Evolutionary conservation across 768 basidiomycete species (phyloP).

Genomic region (Megacollybia marginata): DNA sequence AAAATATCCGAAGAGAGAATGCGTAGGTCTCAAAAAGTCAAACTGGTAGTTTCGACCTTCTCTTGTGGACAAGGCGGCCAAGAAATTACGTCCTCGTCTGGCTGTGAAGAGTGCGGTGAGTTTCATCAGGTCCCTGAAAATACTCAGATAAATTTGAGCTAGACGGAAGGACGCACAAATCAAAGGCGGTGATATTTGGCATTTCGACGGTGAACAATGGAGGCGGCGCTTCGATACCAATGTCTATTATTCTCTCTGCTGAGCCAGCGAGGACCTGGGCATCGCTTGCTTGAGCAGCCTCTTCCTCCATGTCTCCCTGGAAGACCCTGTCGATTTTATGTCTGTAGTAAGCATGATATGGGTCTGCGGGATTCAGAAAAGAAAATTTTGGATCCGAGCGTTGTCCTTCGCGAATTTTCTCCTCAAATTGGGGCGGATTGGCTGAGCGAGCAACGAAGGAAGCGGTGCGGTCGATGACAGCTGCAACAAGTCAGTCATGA

Average conservation of each 20-base stretch:
- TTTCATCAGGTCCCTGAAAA: conserved; percentile 83
- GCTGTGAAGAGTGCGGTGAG: conserved; percentile 95
- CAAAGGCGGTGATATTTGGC: conserved; percentile 82
- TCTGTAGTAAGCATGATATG: conserved; percentile 98
- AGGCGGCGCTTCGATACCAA: conserved; percentile 70
- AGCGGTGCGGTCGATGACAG: conserved; percentile 94
- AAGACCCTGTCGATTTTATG: conserved; percentile 81
- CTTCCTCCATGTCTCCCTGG: conserved; percentile 69
- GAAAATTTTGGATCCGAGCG: conserved; percentile 97
- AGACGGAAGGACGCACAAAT: conserved; percentile 60
- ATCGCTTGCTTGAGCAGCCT: conserved; percentile 35
- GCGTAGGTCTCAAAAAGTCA: conserved; percentile 92
- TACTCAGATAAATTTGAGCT: conserved; percentile 2
- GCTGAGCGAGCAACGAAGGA: conserved; percentile 88
- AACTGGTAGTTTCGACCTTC: conserved; percentile 98
- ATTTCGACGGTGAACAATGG: conserved; percentile 81
- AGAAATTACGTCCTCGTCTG: conserved; percentile 79
- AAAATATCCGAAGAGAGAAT: conserved; percentile 95
- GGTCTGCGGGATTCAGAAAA: conserved; percentile 93
- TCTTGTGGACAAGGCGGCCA: conserved; percentile 73
- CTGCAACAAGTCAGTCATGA: conserved; percentile 29
- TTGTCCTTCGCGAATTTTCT: conserved; percentile 95
- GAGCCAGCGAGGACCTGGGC: conserved; percentile 21
- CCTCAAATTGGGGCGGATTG: conserved; percentile 89
- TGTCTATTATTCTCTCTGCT: conserved; percentile 43